A percentile compares a stretch with the other conserved stretches of the same genome.
These are phyloP conservation scores for Trichoderma sp. DNA, from an alignment of 2,329 filamentous ascomycete species.

Conservation along the genomic window DNA sequence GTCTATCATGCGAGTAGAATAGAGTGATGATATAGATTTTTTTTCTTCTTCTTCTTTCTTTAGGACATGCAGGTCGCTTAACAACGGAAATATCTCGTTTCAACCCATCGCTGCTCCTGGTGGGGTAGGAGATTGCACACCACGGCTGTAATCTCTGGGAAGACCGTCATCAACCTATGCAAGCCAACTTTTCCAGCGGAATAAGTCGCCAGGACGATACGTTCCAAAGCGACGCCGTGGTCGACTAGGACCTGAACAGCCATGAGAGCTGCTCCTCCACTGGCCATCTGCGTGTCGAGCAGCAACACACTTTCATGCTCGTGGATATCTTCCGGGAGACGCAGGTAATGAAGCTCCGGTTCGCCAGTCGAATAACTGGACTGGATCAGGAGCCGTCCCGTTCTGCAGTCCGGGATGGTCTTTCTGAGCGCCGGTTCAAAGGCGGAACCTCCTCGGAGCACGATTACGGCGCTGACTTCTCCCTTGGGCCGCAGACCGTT, in stretches of 20 bases:
- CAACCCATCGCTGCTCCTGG: slow-evolving; percentile 85
- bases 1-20: not conserved
- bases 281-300: slow-evolving; percentile 92
- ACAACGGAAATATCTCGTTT: slow-evolving; percentile 87
- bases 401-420: slow-evolving; percentile 89
- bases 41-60: not conserved
- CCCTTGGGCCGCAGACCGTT: slow-evolving; percentile 70
- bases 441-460: slow-evolving; percentile 84
- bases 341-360: slow-evolving; percentile 88
- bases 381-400: slow-evolving; percentile 87
- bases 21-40: not conserved
- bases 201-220: slow-evolving; percentile 91
- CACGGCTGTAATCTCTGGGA: slow-evolving; percentile 83
- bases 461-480: slow-evolving; percentile 80
- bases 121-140: slow-evolving; percentile 81
- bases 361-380: slow-evolving; percentile 83
- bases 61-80: slow-evolving; percentile 41
- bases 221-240: slow-evolving; percentile 81
- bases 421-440: slow-evolving; percentile 86
- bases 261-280: slow-evolving; percentile 84
- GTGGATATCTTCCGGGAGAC: slow-evolving; percentile 72
- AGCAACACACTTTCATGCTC: slow-evolving; percentile 80
- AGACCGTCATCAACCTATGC: slow-evolving; percentile 83
- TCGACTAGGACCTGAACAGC: slow-evolving; percentile 94
- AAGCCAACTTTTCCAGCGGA: slow-evolving; percentile 82